phyloP scores from a whole-genome alignment of 2,329 filamentous ascomycete species.

The Myriosclerotinia duriaeana region DNA sequence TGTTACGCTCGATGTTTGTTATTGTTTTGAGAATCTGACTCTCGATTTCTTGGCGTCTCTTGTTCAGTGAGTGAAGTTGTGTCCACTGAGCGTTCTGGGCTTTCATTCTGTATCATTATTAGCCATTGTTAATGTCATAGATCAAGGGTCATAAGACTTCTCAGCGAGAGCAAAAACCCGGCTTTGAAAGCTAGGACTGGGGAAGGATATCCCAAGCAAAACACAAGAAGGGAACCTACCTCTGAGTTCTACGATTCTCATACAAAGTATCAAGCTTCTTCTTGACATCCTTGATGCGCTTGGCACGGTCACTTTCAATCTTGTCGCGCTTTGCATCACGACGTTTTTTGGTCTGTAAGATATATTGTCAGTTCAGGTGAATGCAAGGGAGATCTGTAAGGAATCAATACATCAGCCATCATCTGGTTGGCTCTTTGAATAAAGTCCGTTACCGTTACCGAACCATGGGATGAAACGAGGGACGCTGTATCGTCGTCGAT shows the following conservation, averaged over 20 bases:
- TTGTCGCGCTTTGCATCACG: constrained; percentile 36
- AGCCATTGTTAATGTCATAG: neutral
- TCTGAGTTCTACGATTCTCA: constrained; percentile 31
- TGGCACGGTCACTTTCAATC: constrained; percentile 34
- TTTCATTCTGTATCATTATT: constrained; percentile 28
- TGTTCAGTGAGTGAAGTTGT: constrained; percentile 36
- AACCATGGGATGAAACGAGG: neutral
- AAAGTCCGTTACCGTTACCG: constrained; percentile 4
- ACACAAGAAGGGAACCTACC: constrained; percentile 32
- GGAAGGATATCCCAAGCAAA: neutral
- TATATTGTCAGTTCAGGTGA: neutral
- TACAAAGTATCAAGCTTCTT: constrained; percentile 33
- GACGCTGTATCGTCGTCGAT: constrained; percentile 1
- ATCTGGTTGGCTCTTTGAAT: constrained; percentile 9
- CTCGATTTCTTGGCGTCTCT: constrained; percentile 36
- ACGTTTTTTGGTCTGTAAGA: constrained; percentile 32
- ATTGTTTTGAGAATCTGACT: constrained; percentile 36
- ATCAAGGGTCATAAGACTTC: neutral
- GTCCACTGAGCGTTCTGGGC: constrained; percentile 32
- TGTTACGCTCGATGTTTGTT: constrained; percentile 32
- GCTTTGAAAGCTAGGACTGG: neutral
- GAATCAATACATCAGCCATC: constrained; percentile 1
- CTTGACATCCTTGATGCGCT: constrained; percentile 33
- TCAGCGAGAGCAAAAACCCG: neutral
- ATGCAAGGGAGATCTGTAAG: neutral